Conservation (phyloP, 176 grass and related monocot species). For the Bromus sterilis region DNA sequence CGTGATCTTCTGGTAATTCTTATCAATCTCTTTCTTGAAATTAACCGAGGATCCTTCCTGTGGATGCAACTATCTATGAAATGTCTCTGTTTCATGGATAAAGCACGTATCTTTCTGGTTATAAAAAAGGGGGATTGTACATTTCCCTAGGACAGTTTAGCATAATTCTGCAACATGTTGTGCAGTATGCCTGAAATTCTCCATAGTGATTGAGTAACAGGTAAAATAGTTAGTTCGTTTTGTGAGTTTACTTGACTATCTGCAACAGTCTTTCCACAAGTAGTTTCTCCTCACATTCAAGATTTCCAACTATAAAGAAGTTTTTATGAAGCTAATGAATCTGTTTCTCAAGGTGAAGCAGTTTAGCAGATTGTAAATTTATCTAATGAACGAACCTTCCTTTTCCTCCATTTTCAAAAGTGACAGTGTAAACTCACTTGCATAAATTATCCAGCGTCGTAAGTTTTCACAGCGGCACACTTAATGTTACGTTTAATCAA, state of each 20-base stretch:
- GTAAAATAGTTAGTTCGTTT: neutral
- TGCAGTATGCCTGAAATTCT: neutral
- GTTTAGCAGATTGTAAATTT: neutral
- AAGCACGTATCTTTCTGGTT: neutral
- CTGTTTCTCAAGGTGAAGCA: no score
- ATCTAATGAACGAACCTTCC: neutral
- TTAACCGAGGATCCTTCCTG: neutral
- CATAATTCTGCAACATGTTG: neutral
- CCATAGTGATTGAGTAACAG: neutral
- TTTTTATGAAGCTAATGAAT: neutral
- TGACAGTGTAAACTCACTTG: neutral
- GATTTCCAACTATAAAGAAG: neutral
- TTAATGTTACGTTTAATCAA: no score
- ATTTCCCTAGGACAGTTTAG: neutral
- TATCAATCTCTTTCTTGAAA: neutral
- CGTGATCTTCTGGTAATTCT: neutral
- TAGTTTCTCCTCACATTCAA: neutral
- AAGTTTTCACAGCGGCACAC: neutral
- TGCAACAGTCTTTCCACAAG: neutral
- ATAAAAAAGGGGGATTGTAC: neutral
- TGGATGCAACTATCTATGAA: neutral
- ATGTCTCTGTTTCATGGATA: neutral
- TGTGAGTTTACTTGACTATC: neutral
- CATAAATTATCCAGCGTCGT: neutral
- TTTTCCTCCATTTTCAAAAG: neutral